phyloP scores from a whole-genome alignment of 306 rosid genomes.

The Senna siamea region DNA sequence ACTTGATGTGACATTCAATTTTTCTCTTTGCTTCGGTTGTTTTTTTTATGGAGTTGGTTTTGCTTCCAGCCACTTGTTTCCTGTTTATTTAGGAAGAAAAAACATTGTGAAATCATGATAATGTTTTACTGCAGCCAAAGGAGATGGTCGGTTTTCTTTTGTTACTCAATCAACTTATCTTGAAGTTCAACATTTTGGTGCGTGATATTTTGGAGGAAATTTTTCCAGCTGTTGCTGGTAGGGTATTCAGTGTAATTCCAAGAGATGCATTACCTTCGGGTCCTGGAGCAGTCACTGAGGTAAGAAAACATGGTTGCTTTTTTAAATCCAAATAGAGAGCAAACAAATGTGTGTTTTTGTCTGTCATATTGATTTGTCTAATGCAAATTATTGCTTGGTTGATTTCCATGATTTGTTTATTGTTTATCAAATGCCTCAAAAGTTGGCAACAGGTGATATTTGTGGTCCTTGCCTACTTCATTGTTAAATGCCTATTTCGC shows the following conservation, averaged over 20 bases:
- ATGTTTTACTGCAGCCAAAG: constrained; percentile 73
- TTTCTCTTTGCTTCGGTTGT: not conserved
- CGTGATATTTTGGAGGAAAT: constrained; percentile 79
- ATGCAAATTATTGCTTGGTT: constrained; percentile 15
- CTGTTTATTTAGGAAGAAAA: constrained; percentile 17
- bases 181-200: constrained; percentile 81
- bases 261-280: constrained; percentile 78
- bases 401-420: constrained; percentile 25
- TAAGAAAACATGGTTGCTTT: constrained; percentile 39
- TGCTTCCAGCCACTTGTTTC: not conserved
- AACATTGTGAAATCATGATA: constrained; percentile 34
- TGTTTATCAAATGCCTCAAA: constrained; percentile 18
- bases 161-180: constrained; percentile 88
- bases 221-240: constrained; percentile 77
- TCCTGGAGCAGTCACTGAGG: constrained; percentile 90
- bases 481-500: constrained; percentile 18
- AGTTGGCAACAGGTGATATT: constrained; percentile 13
- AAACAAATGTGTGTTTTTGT: not conserved
- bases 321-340: not conserved
- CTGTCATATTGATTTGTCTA: constrained; percentile 10
- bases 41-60: constrained; percentile 3
- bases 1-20: not conserved
- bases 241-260: constrained; percentile 76
- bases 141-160: constrained; percentile 80
- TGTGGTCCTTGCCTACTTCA: constrained; percentile 7